Evolutionary conservation across 768 basidiomycete genomes (phyloP), one percentile per base, ranked within the genome.

Genomic region (Podaxis sp.): DNA sequence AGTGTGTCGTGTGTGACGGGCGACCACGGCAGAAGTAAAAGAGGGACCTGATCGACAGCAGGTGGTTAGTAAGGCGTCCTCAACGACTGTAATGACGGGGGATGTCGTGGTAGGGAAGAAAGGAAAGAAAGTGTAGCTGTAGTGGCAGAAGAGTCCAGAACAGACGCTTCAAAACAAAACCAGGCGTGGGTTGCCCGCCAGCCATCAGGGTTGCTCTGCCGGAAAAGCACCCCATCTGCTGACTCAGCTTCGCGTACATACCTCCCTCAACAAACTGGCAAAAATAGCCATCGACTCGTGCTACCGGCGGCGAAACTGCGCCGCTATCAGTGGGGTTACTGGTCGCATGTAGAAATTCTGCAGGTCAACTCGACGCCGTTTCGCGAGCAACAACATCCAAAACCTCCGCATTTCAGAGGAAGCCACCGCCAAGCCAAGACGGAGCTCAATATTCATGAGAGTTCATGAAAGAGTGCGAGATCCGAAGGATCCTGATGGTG

Each of bases 41-140:
- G 48, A 52, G 56, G 63, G 38, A 39, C n/a, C 33, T 28, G 54
- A 33, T 8, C 22, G 38, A 52, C 19, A 33, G 42, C 49, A 52
- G 30, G 30, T 28, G 28, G 48, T 12, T 36, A 28, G 33, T 19
- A 28, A 38, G 28, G 15, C 63, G 57, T 56, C 58, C 55, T 59
- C 54, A 42, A 42, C 52, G 52, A 38, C 46, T 40, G 59, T 5
- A 33, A 59, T 24, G 58, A 49, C 3, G 52, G 55, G 51, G 39
- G 39, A 39, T 22, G 55, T 28, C 2, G 55, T 42, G 56, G 39
- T 24, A 42, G 30, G 49, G 48, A 24, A 17, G 52, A 54, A 59
- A 53, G 52, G 46, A 64, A 36, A 44, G 51, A 13, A 36, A 6
- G 40, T 40, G 63, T 38, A 51, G 42, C 49, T 64, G 58, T 42